These are phyloP conservation scores for Brassica hybrid DNA, from an alignment of 441 rosid genomes.

Conservation along the genomic window DNA sequence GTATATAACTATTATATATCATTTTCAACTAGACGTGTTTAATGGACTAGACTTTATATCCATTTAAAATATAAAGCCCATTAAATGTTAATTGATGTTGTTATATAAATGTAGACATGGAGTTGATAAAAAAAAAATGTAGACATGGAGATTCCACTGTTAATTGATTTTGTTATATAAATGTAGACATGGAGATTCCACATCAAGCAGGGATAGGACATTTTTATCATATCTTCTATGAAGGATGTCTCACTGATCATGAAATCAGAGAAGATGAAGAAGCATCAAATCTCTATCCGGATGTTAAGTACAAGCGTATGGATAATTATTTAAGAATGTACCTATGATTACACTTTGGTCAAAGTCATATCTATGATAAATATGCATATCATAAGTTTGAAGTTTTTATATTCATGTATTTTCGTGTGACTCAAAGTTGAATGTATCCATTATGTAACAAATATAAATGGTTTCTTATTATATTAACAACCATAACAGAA, in stretches of 20 bases:
- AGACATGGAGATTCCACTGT: too few species aligned
- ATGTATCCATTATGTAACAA: background rate
- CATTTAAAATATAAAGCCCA: background rate
- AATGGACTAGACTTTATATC: conserved; percentile 2
- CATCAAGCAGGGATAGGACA: conserved; percentile 69
- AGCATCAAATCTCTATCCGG: conserved; percentile 80
- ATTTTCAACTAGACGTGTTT: background rate
- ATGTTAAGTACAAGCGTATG: conserved; percentile 68
- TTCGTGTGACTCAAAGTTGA: background rate
- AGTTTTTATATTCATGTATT: conserved; percentile 11
- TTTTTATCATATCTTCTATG: conserved; percentile 77
- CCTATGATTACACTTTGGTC: conserved; percentile 21
- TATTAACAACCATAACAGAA: background rate
- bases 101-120: conserved; percentile 48
- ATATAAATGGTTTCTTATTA: background rate
- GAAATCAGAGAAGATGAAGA: conserved; percentile 67
- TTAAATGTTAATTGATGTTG: background rate
- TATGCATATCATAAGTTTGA: conserved; percentile 3
- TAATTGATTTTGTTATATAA: background rate
- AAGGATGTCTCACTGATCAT: conserved; percentile 74
- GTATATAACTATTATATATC: too few species aligned
- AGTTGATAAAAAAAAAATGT: too few species aligned
- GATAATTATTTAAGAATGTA: conserved; percentile 59
- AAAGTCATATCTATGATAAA: background rate
- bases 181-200: conserved; percentile 59